Evolutionary conservation across 1,139 yeast genomes (phyloP), one percentile per base, ranked within the genome.

Genomic region (Pichia inconspicua): DNA sequence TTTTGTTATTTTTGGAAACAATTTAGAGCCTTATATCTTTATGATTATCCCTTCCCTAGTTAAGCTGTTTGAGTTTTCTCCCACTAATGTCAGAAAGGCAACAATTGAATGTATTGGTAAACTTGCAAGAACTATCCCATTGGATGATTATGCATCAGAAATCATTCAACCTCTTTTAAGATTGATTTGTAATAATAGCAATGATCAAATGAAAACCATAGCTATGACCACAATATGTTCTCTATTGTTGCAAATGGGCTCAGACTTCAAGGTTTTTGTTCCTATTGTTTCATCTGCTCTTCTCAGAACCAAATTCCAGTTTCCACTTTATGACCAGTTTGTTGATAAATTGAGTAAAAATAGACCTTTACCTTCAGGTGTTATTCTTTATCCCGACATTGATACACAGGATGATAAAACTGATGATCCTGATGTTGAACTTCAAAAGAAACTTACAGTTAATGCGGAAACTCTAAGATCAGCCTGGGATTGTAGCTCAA

Each of bases 401-500:
- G 88, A 82, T 46, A 60, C 69, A 40, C 72, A 72, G 38, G 76
- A 75, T 37, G 85, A 83, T 41, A 67, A 75, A 9, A 87, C 85
- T 38, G 80, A 82, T 42, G 90, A 84, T 49, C 75, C 82, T 56
- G 40, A 19, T 12, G 10, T 4, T 19, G 25, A 37, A 14, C 27
- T 9, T 7, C 74, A 84, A 15, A 81, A 82, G 58, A 88, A 87
- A 58, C 70, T 90, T 11, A 90, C 95, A 0, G 88, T 86, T 14
- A 84, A 86, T 56, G 90, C 85, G 53, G 81, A 78, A 47, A 83
- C 82, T 6, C 70, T 86, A 55, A 84, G 86, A 59, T 77, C 79
- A 43, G 89, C 94, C 1, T 94, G 98, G 98, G 96, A 89, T 58
- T 85, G 96, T 17, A 80, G 85, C 30, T 92, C 88, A 57, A 78